phyloP scores from a whole-genome alignment of 2,329 filamentous ascomycete species.

The Lecanicillium sp. region DNA sequence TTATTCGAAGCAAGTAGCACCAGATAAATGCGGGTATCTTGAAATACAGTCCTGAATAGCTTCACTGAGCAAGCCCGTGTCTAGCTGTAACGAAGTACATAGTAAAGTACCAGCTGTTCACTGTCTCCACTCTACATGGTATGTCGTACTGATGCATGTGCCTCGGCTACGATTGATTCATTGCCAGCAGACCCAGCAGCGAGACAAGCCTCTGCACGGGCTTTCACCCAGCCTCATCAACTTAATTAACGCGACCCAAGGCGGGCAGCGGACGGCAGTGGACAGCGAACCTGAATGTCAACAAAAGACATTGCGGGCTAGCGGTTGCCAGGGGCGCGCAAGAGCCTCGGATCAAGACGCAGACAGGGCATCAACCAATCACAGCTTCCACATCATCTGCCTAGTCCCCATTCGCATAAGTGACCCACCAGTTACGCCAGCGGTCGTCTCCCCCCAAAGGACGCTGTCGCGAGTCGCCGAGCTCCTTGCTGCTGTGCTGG shows the following conservation, averaged over 20 bases:
- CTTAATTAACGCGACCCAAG: background rate
- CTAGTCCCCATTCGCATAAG: background rate
- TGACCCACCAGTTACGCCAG: background rate
- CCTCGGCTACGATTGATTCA: no score
- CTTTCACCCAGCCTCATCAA: background rate
- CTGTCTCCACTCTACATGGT: no score
- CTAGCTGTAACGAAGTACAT: no score
- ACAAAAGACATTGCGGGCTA: conserved; percentile 11
- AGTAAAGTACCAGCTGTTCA: no score
- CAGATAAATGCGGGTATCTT: no score
- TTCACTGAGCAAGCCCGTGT: no score
- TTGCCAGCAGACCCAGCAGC: no score
- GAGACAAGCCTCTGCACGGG: no score
- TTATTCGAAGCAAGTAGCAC: no score
- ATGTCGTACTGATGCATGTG: no score
- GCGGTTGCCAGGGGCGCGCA: conserved; percentile 10
- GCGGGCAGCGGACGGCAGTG: no score
- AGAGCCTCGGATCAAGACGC: conserved; percentile 1
- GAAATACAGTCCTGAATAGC: no score
- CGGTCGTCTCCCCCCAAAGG: background rate
- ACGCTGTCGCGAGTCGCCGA: conserved; percentile 14
- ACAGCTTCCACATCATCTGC: background rate
- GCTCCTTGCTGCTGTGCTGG: conserved; percentile 8
- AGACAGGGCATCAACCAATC: conserved; percentile 1
- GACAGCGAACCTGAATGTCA: conserved; percentile 8